Evolutionary conservation across 345 rosid species (phyloP).

Genomic region (Trapa incisa): DNA sequence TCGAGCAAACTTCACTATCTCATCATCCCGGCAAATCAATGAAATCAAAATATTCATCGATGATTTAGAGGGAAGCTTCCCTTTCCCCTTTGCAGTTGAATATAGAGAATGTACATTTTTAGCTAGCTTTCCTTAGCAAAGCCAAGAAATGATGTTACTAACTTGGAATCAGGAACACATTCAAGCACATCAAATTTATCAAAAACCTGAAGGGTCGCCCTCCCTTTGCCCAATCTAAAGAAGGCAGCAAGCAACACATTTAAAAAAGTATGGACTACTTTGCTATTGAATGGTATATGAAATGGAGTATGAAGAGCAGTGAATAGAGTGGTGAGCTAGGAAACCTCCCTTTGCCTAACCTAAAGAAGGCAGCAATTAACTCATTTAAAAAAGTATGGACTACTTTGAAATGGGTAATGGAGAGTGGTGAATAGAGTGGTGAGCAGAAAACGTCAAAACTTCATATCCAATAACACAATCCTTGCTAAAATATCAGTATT

Average conservation of each 20-base stretch:
- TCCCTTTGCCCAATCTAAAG: constrained; percentile 53
- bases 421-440: too few species aligned
- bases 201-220: constrained; percentile 62
- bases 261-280: constrained; percentile 9
- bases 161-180: constrained; percentile 34
- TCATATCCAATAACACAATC: too few species aligned
- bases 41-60: constrained; percentile 35
- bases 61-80: constrained; percentile 27
- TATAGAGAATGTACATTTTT: constrained; percentile 45
- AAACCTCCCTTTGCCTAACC: too few species aligned
- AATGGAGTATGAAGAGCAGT: too few species aligned
- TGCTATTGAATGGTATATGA: too few species aligned
- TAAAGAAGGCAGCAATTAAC: too few species aligned
- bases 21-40: constrained; percentile 45
- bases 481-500: too few species aligned
- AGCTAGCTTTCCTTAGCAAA: constrained; percentile 49
- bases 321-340: too few species aligned
- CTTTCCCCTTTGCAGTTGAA: constrained; percentile 34
- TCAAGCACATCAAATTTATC: constrained; percentile 43
- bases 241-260: constrained; percentile 56
- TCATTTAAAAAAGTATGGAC: too few species aligned
- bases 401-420: too few species aligned
- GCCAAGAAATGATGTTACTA: constrained; percentile 62
- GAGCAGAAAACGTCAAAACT: too few species aligned
- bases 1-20: constrained; percentile 43